Evolutionary conservation across 306 rosid species (phyloP), one percentile per base, ranked within the genome.

Genomic region (Hippophae gyantsensis): DNA sequence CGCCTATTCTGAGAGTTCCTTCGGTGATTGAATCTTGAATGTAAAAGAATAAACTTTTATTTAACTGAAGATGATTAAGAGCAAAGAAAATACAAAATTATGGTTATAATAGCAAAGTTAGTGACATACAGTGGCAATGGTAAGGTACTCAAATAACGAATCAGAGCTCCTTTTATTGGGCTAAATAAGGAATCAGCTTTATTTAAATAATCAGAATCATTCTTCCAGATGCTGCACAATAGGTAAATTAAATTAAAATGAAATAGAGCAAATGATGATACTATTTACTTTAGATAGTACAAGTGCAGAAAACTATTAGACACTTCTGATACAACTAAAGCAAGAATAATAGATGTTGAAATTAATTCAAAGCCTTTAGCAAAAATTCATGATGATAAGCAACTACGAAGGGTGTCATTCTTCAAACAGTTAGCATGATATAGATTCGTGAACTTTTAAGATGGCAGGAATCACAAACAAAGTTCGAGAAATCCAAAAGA

Each of bases 161-260:
- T 50, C 46, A 81, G 62, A 67, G 80, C 75, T 66, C 69, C 72
- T 69, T 68, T 79, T 61, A 77, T 61, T 69, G 76, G 70, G 54
- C 63, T 74, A 10, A 58, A 43, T 43, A 77, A 64, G 7, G 82
- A 61, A 42, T 75, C 58, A 25, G 58, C 68, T 63, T 14, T 56
- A 64, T 38, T 75, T 70, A 63, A 54, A 62, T 64, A 78, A 44
- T 60, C 75, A 56, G 74, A 64, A 65, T 72, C 78, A 57, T 81
- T 66, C 64, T 78, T 76, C 90, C 88, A 74, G 69, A 78, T 73
- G 70, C 94, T 84, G 84, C 81, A 51, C 62, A 74, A 57, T 68
- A 42, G 75, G 72, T 62, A 62, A 57, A 80, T 52, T 12, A 74
- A 61, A 78, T 56, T 9, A 40, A 66, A 44, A 72, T 7, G 8